Conservation (phyloP, 768 basidiomycete genomes). For the Pluteus cervinus region DNA sequence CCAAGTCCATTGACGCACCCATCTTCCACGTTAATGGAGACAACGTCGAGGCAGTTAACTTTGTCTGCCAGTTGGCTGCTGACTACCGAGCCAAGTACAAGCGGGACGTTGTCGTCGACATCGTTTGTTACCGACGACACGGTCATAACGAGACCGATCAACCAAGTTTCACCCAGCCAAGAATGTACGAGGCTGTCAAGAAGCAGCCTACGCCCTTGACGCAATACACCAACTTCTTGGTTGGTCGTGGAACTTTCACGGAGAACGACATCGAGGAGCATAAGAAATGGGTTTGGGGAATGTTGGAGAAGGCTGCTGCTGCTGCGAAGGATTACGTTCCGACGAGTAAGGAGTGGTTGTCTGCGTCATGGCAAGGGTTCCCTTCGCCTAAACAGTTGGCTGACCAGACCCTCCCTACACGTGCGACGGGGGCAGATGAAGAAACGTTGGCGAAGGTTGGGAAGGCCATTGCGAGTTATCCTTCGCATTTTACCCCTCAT, state of each 20-base stretch:
- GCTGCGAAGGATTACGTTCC: conserved; percentile 94
- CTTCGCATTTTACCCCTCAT: conserved; percentile 81
- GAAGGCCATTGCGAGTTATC: conserved; percentile 80
- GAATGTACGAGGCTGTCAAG: conserved; percentile 97
- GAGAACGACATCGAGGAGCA: conserved; percentile 97
- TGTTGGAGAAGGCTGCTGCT: conserved; percentile 95
- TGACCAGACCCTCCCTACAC: conserved; percentile 87
- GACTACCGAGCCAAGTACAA: conserved; percentile 98
- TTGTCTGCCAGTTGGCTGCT: conserved; percentile 95
- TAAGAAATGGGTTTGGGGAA: conserved; percentile 99
- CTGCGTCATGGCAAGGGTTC: conserved; percentile 97
- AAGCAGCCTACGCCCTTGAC: conserved; percentile 90
- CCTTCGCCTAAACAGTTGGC: conserved; percentile 95
- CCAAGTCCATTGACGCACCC: conserved; percentile 95
- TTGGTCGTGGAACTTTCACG: conserved; percentile 89
- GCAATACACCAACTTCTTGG: conserved; percentile 86
- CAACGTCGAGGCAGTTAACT: conserved; percentile 97
- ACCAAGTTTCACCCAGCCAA: conserved; percentile 96
- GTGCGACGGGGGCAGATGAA: conserved; percentile 74
- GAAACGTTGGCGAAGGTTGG: conserved; percentile 80
- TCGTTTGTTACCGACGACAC: conserved; percentile 97
- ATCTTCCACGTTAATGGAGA: conserved; percentile 99
- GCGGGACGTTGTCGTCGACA: conserved; percentile 97
- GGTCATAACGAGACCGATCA: conserved; percentile 99
- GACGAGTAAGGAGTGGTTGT: conserved; percentile 94